phyloP scores from a whole-genome alignment of 257 asterid genomes.

The Solanum clarkiae region DNA sequence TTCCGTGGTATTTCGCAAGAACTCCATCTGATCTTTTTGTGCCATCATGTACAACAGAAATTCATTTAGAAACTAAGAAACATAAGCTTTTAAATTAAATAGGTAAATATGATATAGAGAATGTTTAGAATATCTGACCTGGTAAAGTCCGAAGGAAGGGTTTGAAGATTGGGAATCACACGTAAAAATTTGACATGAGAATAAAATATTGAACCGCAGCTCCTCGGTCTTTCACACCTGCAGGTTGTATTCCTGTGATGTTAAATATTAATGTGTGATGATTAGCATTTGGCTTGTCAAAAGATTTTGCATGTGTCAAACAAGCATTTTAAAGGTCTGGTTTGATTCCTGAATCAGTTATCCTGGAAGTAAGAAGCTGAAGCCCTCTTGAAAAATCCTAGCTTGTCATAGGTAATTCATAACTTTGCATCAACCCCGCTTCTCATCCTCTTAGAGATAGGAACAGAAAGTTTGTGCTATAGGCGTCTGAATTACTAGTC shows the following conservation, averaged over 20 bases:
- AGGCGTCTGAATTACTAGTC: not conserved
- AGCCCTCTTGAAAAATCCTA: not conserved
- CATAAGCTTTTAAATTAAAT: not conserved
- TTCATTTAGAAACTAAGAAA: not conserved
- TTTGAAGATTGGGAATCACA: not conserved
- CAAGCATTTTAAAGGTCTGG: not conserved
- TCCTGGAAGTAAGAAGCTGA: not conserved
- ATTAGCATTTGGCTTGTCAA: not conserved
- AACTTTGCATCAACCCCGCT: not conserved
- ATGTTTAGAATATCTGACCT: not conserved
- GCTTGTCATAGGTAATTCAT: not conserved
- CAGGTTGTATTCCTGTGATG: not conserved
- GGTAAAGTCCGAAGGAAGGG: not conserved
- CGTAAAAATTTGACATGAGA: not conserved
- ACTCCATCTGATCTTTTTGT: not conserved
- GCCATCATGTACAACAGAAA: not conserved
- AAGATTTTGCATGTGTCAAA: not conserved
- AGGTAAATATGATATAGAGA: not conserved
- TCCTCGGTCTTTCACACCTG: not conserved
- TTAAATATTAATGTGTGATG: not conserved
- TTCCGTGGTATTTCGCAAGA: slow-evolving; percentile 58
- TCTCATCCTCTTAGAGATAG: not conserved
- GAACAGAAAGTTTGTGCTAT: not conserved
- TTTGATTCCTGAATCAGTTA: not conserved
- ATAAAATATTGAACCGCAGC: not conserved